These are phyloP conservation scores for Phylloboletellus chloephorus DNA, from an alignment of 1,284 basidiomycete species.

Conservation along the genomic window DNA sequence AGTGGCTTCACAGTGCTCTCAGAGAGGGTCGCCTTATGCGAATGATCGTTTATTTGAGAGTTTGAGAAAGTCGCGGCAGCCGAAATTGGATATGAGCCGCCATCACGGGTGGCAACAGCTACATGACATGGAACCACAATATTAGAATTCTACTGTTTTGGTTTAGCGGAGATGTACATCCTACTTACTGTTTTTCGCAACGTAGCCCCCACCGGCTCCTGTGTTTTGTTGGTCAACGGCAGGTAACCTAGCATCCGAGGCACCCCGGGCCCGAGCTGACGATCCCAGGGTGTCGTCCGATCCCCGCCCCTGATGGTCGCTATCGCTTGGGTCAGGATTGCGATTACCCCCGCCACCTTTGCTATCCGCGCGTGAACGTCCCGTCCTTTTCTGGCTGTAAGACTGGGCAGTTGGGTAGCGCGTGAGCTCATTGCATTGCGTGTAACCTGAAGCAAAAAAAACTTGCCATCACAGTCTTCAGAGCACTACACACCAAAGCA, in stretches of 20 bases:
- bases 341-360: slow-evolving; percentile 41
- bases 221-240: slow-evolving; percentile 23
- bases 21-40: slow-evolving; percentile 25
- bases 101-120: slow-evolving; percentile 23
- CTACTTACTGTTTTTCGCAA: slow-evolving; percentile 28
- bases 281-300: slow-evolving; percentile 32
- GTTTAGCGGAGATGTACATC: slow-evolving; percentile 10
- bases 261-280: slow-evolving; percentile 43
- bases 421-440: slow-evolving; percentile 11
- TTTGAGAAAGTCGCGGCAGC: slow-evolving; percentile 10
- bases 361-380: slow-evolving; percentile 48
- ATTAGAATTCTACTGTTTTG: slow-evolving; percentile 26
- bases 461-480: slow-evolving; percentile 72
- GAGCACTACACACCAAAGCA: slow-evolving; percentile 41
- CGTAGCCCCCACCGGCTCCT: slow-evolving; percentile 19
- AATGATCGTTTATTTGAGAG: slow-evolving; percentile 13
- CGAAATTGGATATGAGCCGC: slow-evolving; percentile 14
- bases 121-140: slow-evolving; percentile 12
- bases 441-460: slow-evolving; percentile 7
- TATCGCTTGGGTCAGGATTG: slow-evolving; percentile 37
- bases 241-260: slow-evolving; percentile 37
- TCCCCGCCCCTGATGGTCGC: slow-evolving; percentile 36
- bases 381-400: slow-evolving; percentile 64
- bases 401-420: slow-evolving; percentile 37
- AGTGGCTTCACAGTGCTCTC: slow-evolving; percentile 23